Percentiles rank a stretch among this genome's conserved stretches.
Conservation (phyloP, 2,329 filamentous ascomycete genomes). For the Phaeosphaeria sp. region DNA sequence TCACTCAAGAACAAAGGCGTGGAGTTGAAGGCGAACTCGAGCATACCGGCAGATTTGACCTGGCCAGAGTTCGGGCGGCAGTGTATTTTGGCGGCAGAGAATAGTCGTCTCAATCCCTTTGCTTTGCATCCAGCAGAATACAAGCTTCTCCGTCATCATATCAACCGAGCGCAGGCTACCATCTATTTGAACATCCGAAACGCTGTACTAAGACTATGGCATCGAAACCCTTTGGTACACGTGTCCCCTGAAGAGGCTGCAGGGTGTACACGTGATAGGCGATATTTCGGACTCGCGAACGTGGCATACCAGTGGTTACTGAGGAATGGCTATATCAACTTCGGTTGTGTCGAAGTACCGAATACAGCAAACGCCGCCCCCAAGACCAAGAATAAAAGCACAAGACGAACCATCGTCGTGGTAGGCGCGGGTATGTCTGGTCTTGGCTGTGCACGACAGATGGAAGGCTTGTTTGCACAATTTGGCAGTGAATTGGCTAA, state of each 20-base stretch:
- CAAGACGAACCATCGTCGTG: constrained; percentile 78
- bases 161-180: constrained; percentile 89
- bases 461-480: constrained; percentile 85
- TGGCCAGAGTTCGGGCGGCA: constrained; percentile 85
- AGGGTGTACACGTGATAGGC: constrained; percentile 84
- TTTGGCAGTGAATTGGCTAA: constrained; percentile 72
- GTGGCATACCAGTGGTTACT: constrained; percentile 93
- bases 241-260: constrained; percentile 86
- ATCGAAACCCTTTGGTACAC: constrained; percentile 80
- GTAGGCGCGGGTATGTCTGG: constrained; percentile 96
- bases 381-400: constrained; percentile 49
- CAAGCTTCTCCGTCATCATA: constrained; percentile 75
- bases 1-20: constrained; percentile 27
- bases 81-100: constrained; percentile 87
- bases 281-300: constrained; percentile 88
- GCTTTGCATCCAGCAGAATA: constrained; percentile 87
- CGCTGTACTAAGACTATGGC: constrained; percentile 89
- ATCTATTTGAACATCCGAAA: constrained; percentile 97
- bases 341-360: constrained; percentile 83
- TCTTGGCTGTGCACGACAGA: constrained; percentile 86
- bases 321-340: constrained; percentile 93
- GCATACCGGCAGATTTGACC: constrained; percentile 78
- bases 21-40: constrained; percentile 68
- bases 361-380: constrained; percentile 47
- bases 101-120: constrained; percentile 88